Evolutionary conservation across 805 yeast species (phyloP), one percentile per base, ranked within the genome.

Genomic region (Tetrapisispora namnaoensis): DNA sequence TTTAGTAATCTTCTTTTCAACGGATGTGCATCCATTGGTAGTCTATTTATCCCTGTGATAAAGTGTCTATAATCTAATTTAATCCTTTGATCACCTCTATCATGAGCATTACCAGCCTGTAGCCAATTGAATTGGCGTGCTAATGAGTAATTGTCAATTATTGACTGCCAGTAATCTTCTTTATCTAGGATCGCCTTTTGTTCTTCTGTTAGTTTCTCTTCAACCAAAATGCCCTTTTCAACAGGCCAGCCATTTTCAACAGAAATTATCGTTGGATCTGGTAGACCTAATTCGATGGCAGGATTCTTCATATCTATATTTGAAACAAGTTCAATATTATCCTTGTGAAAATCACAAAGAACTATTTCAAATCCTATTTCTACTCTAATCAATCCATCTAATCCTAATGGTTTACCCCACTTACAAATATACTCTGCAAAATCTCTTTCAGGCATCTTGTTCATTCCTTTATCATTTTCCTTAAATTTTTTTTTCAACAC

Each of bases 351-450:
- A 56, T 80, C 78, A 63, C 86, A 81, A 13, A 80, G 48, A 13
- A 80, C 70, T n/a, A 80, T 69, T 58, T 80, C 86, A 58, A 71
- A 81, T 0, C 84, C 84, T 41, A 77, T 65, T 57, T 81, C 86
- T 18, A 80, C 67, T 54, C 86, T 66, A 6, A 81, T 65, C 22
- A 72, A 65, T 0, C 86, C 86, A 59, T 80, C 82, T 21, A 81
- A 62, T 0, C 81, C 81, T 47, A 75, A 76, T 17, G 68, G 59
- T 47, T 69, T 51, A 9, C 72, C 71, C 85, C 85, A 80, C 20
- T 67, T 53, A 59, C 86, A 80, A 27, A 80, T 79, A 22, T 54
- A 59, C 10, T 67, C 67, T 2, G 85, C 81, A 16, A 75, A 72
- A 17, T 51, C 55, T 16, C 74, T 44, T 57, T 81, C 86, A 38